Conservation (phyloP, 2,329 filamentous ascomycete genomes). For the Alternaria ethzedia region DNA sequence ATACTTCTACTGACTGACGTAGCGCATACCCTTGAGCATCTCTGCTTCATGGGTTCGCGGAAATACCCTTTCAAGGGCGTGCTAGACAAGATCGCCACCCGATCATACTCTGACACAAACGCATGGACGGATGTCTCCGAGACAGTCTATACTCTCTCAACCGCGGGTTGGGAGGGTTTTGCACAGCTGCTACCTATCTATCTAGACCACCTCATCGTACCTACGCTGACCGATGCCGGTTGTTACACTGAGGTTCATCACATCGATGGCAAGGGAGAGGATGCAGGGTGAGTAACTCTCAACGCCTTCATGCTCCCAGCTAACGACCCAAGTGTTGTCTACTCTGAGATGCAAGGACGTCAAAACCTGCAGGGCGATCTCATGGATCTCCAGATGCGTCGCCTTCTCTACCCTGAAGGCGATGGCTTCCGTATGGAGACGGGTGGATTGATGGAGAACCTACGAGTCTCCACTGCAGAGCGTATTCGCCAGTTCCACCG, state of each 20-base stretch:
- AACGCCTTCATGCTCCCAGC: not conserved
- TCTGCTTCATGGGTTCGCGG: constrained; percentile 75
- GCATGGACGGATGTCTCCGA: constrained; percentile 97
- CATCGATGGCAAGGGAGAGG: constrained; percentile 88
- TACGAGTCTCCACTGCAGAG: constrained; percentile 84
- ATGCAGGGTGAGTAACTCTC: constrained; percentile 67
- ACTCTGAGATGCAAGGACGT: constrained; percentile 98
- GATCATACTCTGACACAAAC: constrained; percentile 93
- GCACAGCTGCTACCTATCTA: constrained; percentile 93
- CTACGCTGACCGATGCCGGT: constrained; percentile 88
- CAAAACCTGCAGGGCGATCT: constrained; percentile 85
- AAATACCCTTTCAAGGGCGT: constrained; percentile 95
- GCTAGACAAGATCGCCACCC: constrained; percentile 89
- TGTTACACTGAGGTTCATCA: constrained; percentile 98
- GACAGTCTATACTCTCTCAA: constrained; percentile 93
- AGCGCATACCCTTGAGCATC: constrained; percentile 60
- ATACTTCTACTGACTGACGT: constrained; percentile 9
- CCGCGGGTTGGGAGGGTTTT: constrained; percentile 96
- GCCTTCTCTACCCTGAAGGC: constrained; percentile 83
- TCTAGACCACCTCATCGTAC: constrained; percentile 89
- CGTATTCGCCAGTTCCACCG: constrained; percentile 93
- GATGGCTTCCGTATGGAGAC: constrained; percentile 97
- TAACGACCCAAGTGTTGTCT: constrained; percentile 71
- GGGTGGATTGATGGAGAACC: constrained; percentile 93
- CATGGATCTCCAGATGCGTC: constrained; percentile 82